Conservation (phyloP, 164 flowering plant genomes). For the Vitis labrusca region DNA sequence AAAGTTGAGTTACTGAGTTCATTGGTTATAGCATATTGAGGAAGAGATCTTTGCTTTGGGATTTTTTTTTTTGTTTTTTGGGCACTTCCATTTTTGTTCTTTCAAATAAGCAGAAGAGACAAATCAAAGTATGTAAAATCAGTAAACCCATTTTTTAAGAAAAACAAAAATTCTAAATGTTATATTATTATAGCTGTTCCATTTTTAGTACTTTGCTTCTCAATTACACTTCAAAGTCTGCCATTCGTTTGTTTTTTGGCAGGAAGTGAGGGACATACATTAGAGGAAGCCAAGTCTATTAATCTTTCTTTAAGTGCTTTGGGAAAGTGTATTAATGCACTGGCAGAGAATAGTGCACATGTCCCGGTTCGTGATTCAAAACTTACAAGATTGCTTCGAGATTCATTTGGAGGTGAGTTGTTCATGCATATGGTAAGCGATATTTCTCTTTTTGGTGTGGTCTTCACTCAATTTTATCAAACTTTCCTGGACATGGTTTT, state of each 20-base stretch:
- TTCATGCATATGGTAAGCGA: not conserved
- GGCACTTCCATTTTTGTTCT: too few relatives aligned
- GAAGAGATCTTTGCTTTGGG: too few relatives aligned
- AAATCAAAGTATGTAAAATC: too few relatives aligned
- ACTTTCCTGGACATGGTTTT: not conserved
- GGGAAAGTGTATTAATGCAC: conserved; percentile 98
- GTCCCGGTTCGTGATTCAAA: conserved; percentile 98
- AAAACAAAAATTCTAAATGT: too few relatives aligned
- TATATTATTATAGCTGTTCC: not conserved
- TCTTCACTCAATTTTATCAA: not conserved
- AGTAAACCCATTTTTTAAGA: too few relatives aligned
- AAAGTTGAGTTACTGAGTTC: too few relatives aligned
- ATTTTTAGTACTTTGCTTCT: not conserved
- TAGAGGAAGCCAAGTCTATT: conserved; percentile 97
- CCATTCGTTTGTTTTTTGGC: conserved; percentile 15
- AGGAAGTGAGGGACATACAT: conserved; percentile 98
- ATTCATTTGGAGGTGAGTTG: conserved; percentile 93
- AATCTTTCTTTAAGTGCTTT: conserved; percentile 95
- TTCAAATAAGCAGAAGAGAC: too few relatives aligned
- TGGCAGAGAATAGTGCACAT: conserved; percentile 91
- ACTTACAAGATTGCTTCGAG: conserved; percentile 91
- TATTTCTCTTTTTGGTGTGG: not conserved
- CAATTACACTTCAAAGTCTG: not conserved
- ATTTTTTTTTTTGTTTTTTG: too few relatives aligned
- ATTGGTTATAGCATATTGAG: too few relatives aligned